Base-by-base conservation (phyloP, 1,284 basidiomycete species). In the Leccinum griseonigrum region DNA sequence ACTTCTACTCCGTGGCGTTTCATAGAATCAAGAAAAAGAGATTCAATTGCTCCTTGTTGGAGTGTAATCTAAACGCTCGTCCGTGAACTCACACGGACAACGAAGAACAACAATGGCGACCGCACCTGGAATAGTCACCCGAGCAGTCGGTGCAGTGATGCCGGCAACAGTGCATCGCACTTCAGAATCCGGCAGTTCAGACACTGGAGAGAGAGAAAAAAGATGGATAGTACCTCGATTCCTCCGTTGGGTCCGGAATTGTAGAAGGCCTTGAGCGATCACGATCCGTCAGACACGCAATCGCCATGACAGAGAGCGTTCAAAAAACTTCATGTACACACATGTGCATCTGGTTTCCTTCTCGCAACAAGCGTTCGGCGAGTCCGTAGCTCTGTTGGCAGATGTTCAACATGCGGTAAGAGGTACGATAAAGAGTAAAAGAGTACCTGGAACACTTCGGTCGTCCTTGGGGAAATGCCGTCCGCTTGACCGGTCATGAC, bases 11-110 rank as follows among this genome's bases (percentile, higher is more conserved):
- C 83, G 64, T 79, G 74, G 32, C 68, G 63, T 9, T 68, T 74
- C 81, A 89, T 82, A 1, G 84, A 83, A 66, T 90, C 85, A 38
- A 87, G 66, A 69, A 91, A 86, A 38, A 90, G 83, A 3, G 78
- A 74, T 71, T 91, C 88, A 34, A 91, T 90, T 2, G 81, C 83
- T 2, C 87, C 88, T 78, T 91, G 88, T 65, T 90, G 85, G 18
- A 90, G 74, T 0, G 88, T 90, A 10, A 83, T 76, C 84, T 90
- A 62, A 11, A 29, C 1, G 31, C 14, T 16, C 13, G 11, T 1
- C 31, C 14, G n/a, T 32, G 11, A 55, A 48, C 57, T 16, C 54
- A 32, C 3, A 4, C 14, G 40, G 38, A 34, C 34, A 8, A n/a
- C 38, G 38, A 60, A 14, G 26, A 13, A 31, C 13, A 31, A 31